These are phyloP conservation scores for Nakaseomyces sp. DNA, from an alignment of 1,139 yeast genomes.

Conservation along the genomic window DNA sequence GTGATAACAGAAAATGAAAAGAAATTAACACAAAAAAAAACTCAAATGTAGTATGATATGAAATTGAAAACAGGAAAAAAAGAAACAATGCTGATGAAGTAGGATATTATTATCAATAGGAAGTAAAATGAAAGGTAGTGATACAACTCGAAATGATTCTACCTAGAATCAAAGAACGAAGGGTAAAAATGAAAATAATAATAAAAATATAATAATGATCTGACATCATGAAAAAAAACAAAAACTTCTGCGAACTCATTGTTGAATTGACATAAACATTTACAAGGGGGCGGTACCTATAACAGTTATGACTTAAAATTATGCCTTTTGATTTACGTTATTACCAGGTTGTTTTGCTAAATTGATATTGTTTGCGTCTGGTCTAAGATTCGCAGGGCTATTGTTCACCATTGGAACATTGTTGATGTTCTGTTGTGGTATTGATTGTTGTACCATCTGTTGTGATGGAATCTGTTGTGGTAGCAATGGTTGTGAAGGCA, in stretches of 20 bases:
- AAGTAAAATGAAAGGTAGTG: not conserved
- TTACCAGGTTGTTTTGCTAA: not conserved
- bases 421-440: not conserved
- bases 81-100: too few relatives aligned
- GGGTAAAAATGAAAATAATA: not conserved
- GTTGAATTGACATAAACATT: too few relatives aligned
- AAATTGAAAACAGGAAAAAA: not conserved
- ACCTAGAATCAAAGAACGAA: not conserved
- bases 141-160: not conserved
- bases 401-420: conserved; percentile 1
- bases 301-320: not conserved
- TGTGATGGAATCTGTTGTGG: conserved; percentile 10
- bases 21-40: too few relatives aligned
- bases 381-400: conserved; percentile 1
- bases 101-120: not conserved
- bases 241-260: too few relatives aligned
- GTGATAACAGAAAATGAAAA: too few relatives aligned
- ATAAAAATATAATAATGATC: not conserved
- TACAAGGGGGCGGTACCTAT: too few relatives aligned
- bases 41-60: not conserved
- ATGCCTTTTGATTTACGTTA: not conserved
- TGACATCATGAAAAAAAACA: too few relatives aligned
- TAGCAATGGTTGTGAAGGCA: conserved; percentile 4
- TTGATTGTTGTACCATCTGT: conserved; percentile 5
- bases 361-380: not conserved